Evolutionary conservation across 192 early-diverging fungal species (phyloP).

Genomic region (Coemansia sp.): DNA sequence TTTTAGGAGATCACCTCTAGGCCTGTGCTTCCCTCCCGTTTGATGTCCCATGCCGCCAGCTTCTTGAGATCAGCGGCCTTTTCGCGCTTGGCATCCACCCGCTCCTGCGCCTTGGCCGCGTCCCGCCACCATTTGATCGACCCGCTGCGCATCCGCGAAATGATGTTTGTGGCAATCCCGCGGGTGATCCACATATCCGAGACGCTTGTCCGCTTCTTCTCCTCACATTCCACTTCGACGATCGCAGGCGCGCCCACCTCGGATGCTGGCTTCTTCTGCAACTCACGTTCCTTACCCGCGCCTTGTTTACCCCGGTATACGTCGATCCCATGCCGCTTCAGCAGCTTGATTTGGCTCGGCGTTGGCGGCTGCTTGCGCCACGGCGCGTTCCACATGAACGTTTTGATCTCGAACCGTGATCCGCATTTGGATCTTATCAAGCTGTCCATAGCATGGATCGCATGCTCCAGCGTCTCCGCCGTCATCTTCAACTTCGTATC

Average conservation of each 20-base stretch:
- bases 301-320: not conserved
- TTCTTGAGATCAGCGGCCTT: not conserved
- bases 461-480: slow-evolving; percentile 56
- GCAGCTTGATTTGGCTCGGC: slow-evolving; percentile 49
- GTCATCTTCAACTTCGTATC: not conserved
- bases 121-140: slow-evolving; percentile 53
- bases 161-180: slow-evolving; percentile 71
- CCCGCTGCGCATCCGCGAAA: slow-evolving; percentile 60
- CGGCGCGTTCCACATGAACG: slow-evolving; percentile 50
- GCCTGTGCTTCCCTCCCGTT: too few relatives aligned
- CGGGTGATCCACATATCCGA: slow-evolving; percentile 45
- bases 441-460: slow-evolving; percentile 66
- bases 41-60: not conserved
- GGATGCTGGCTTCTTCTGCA: too few relatives aligned
- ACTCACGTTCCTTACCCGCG: too few relatives aligned
- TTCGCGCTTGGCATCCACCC: slow-evolving; percentile 8
- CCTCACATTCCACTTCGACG: not conserved
- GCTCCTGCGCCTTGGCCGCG: not conserved
- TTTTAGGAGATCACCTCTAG: too few relatives aligned
- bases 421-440: slow-evolving; percentile 34
- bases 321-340: slow-evolving; percentile 49
- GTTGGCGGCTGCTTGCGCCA: slow-evolving; percentile 61
- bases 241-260: not conserved
- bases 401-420: not conserved
- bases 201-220: not conserved